These are phyloP conservation scores for Teunomyces barrocoloradensis DNA, from an alignment of 805 yeast genomes.

Conservation along the genomic window DNA sequence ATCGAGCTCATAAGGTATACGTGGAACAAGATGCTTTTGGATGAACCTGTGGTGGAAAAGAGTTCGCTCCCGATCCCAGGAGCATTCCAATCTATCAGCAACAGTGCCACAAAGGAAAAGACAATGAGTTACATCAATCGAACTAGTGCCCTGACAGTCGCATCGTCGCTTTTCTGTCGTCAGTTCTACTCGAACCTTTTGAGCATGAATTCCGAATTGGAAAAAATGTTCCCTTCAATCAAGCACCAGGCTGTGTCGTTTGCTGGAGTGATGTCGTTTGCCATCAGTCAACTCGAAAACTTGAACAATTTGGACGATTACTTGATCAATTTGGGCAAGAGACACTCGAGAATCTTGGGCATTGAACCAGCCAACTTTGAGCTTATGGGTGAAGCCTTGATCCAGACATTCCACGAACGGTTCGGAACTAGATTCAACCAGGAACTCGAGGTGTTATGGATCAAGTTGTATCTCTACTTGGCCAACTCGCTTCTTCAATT, in stretches of 20 bases:
- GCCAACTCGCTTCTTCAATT: slow-evolving; percentile 66
- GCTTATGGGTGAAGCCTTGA: slow-evolving; percentile 69
- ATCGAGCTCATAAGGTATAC: slow-evolving; percentile 46
- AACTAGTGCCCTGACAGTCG: slow-evolving; percentile 20
- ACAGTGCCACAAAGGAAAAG: slow-evolving; percentile 9
- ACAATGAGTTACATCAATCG: slow-evolving; percentile 12
- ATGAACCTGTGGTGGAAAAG: slow-evolving; percentile 25
- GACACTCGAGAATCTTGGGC: slow-evolving; percentile 73
- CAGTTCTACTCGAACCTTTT: slow-evolving; percentile 74
- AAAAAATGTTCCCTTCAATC: slow-evolving; percentile 67
- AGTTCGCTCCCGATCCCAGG: slow-evolving; percentile 24
- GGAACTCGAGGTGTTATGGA: slow-evolving; percentile 69
- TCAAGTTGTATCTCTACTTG: slow-evolving; percentile 62
- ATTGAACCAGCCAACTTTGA: slow-evolving; percentile 68
- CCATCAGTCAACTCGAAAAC: slow-evolving; percentile 63
- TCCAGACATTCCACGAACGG: slow-evolving; percentile 66
- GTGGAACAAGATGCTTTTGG: slow-evolving; percentile 42
- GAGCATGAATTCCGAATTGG: slow-evolving; percentile 58
- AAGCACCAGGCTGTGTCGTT: slow-evolving; percentile 77
- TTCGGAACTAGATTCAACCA: slow-evolving; percentile 52
- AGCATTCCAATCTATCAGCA: slow-evolving; percentile 29
- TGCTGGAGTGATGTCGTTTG: slow-evolving; percentile 72
- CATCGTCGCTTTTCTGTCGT: slow-evolving; percentile 61
- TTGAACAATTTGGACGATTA: slow-evolving; percentile 57
- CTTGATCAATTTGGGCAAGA: slow-evolving; percentile 61